A percentile compares a stretch with the other conserved stretches of the same genome.
Evolutionary conservation across 805 yeast genomes (phyloP).

Genomic region (Candida anglica): DNA sequence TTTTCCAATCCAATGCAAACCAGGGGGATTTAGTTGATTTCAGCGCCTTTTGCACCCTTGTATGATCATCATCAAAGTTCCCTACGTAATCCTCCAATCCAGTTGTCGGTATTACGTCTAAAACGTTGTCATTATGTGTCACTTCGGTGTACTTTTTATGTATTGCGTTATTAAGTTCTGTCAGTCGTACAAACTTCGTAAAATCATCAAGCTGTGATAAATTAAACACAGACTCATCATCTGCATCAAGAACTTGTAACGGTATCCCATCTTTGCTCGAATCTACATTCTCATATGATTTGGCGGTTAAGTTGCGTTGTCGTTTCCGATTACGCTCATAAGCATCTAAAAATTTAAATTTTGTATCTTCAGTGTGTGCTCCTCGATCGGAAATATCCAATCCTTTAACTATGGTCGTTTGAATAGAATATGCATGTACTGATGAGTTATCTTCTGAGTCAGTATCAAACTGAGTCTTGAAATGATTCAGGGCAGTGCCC

Average conservation of each 20-base stretch:
- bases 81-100: constrained; percentile 8
- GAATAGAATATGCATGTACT: constrained; percentile 12
- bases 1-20: constrained; percentile 4
- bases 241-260: constrained; percentile 9
- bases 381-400: constrained; percentile 10
- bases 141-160: constrained; percentile 12
- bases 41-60: neutral
- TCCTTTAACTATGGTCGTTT: constrained; percentile 21
- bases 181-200: constrained; percentile 26
- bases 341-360: constrained; percentile 23
- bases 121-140: constrained; percentile 2
- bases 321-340: constrained; percentile 14
- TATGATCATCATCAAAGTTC: constrained; percentile 3
- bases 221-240: constrained; percentile 21
- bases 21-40: constrained; percentile 1
- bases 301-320: constrained; percentile 12
- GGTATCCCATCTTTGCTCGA: constrained; percentile 10
- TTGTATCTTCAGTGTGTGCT: constrained; percentile 10
- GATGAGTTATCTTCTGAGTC: constrained; percentile 11
- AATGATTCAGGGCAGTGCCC: constrained; percentile 2
- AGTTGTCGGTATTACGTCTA: constrained; percentile 5
- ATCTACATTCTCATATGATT: constrained; percentile 4
- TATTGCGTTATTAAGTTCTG: constrained; percentile 31
- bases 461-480: constrained; percentile 16
- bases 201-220: constrained; percentile 33